These are phyloP conservation scores for Gynochthodes officinalis DNA, from an alignment of 257 asterid genomes.

Conservation along the genomic window DNA sequence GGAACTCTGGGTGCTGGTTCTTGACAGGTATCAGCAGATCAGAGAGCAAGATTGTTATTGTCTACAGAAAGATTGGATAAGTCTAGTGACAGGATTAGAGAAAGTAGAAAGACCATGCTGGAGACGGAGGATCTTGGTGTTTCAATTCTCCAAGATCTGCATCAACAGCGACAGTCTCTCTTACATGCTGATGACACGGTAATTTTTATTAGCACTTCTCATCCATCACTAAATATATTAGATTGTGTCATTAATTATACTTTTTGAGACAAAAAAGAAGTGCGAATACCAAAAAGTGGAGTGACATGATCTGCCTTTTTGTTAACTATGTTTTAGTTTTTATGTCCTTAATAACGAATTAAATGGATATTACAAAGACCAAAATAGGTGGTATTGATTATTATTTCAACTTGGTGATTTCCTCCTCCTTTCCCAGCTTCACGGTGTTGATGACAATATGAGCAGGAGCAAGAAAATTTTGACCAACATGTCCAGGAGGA, in stretches of 20 bases:
- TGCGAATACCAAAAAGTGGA: too few species aligned
- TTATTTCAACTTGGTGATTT: conserved; percentile 12
- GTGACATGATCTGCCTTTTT: background rate
- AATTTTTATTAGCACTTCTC: too few species aligned
- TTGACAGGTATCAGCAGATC: conserved; percentile 67
- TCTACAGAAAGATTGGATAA: conserved; percentile 59
- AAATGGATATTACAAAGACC: background rate
- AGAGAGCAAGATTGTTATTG: conserved; percentile 54
- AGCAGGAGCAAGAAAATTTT: conserved; percentile 59
- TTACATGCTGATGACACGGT: conserved; percentile 66
- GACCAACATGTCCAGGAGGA: conserved; percentile 60
- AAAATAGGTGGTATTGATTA: background rate
- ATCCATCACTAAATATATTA: too few species aligned
- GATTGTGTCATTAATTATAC: too few species aligned
- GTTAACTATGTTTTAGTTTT: background rate
- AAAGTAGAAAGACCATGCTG: conserved; percentile 74
- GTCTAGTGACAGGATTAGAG: conserved; percentile 65
- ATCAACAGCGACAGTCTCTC: conserved; percentile 79
- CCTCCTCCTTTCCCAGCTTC: conserved; percentile 37
- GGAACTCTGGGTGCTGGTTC: conserved; percentile 14
- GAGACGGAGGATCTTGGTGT: conserved; percentile 95
- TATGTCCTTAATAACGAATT: background rate
- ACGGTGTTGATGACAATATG: conserved; percentile 68
- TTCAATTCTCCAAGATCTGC: conserved; percentile 80
- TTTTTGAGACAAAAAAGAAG: too few species aligned